These are phyloP conservation scores for Agapanthus africanus DNA, from an alignment of 106 monocot species.

Conservation along the genomic window DNA sequence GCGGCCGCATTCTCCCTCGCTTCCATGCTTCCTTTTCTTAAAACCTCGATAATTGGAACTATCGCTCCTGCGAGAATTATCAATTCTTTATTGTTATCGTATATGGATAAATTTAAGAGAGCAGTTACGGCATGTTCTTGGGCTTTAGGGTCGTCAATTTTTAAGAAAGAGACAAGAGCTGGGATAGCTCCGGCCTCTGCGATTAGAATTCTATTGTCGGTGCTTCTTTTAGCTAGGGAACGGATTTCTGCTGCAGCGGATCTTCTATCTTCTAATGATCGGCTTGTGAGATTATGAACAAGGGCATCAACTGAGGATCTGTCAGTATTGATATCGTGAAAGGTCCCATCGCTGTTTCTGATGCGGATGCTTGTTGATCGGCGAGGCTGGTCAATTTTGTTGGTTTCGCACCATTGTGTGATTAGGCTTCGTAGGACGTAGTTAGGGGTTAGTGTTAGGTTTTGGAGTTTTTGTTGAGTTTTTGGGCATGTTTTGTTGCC, in stretches of 20 bases:
- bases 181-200: conserved; percentile 61
- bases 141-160: conserved; percentile 36
- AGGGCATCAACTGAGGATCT: conserved; percentile 26
- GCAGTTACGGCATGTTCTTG: conserved; percentile 76
- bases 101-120: conserved; percentile 61
- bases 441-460: conserved; percentile 63
- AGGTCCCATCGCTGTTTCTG: conserved; percentile 31
- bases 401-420: conserved; percentile 60
- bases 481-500: conserved; percentile 63
- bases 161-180: conserved; percentile 39
- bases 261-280: conserved; percentile 31
- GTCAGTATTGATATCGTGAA: conserved; percentile 24
- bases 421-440: conserved; percentile 63
- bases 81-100: conserved; percentile 58
- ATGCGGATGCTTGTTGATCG: conserved; percentile 19
- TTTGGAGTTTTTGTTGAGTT: conserved; percentile 66
- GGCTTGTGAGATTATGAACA: conserved; percentile 36
- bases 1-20: conserved; percentile 92
- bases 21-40: conserved; percentile 70
- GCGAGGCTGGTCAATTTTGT: conserved; percentile 39
- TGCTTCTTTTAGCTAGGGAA: conserved; percentile 68
- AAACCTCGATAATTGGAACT: conserved; percentile 47
- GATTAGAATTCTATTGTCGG: conserved; percentile 63
- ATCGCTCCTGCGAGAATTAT: conserved; percentile 83
- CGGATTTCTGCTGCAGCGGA: conserved; percentile 73